These are phyloP conservation scores for Paramecium caudatum DNA, from an alignment of 73 alveolate genomes.

Conservation along the genomic window DNA sequence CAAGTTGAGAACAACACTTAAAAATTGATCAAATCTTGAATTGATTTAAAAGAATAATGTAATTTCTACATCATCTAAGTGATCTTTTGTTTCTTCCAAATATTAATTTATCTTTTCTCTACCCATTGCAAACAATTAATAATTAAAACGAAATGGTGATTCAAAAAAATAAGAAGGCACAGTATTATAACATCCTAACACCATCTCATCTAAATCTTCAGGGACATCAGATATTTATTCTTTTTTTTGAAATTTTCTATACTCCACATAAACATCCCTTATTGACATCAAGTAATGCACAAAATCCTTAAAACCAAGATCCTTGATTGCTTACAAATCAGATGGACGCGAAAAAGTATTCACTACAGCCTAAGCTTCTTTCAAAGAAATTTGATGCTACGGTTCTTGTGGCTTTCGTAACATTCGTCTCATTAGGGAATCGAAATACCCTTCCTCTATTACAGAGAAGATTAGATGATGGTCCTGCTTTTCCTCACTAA, in stretches of 20 bases:
- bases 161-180: conserved; percentile 35
- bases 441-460: conserved; percentile 41
- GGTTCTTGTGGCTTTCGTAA: conserved; percentile 35
- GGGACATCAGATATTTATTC: background rate
- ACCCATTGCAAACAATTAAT: background rate
- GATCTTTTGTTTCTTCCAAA: conserved; percentile 25
- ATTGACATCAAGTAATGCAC: conserved; percentile 38
- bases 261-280: conserved; percentile 30
- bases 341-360: conserved; percentile 20
- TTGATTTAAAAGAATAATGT: conserved; percentile 48
- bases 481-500: conserved; percentile 43
- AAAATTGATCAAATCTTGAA: conserved; percentile 39
- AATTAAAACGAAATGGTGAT: background rate
- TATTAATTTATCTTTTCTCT: conserved; percentile 1
- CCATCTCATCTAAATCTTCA: conserved; percentile 57
- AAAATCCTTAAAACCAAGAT: conserved; percentile 55
- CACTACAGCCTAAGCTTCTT: conserved; percentile 29
- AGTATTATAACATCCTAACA: conserved; percentile 19
- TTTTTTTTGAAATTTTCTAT: conserved; percentile 23
- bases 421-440: background rate
- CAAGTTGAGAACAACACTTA: background rate
- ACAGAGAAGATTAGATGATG: background rate
- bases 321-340: background rate
- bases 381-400: background rate
- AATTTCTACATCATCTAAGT: conserved; percentile 61